Evolutionary conservation across 139 green algal species (phyloP).

Genomic region (Penium margaritaceum): DNA sequence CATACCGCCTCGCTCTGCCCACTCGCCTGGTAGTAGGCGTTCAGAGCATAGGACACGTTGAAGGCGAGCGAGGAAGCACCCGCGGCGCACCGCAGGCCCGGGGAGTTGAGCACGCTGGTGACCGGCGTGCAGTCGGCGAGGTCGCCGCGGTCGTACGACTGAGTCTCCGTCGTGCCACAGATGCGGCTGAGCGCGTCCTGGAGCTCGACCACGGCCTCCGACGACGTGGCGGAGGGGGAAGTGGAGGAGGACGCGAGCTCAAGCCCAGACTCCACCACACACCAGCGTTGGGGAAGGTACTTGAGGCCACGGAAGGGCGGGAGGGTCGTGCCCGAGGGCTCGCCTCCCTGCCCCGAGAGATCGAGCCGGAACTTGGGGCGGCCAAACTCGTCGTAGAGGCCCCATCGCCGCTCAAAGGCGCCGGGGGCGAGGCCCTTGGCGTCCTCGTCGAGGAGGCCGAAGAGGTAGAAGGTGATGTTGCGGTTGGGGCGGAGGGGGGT

Average conservation of each 20-base stretch:
- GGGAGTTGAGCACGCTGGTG: neutral
- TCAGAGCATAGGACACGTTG: neutral
- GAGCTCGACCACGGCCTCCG: neutral
- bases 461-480: conserved; percentile 17
- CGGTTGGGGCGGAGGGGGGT: conserved; percentile 10
- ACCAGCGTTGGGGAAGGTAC: neutral
- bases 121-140: conserved; percentile 18
- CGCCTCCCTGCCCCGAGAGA: neutral
- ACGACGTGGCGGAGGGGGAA: neutral
- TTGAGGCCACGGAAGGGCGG: neutral
- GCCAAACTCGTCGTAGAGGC: conserved; percentile 14
- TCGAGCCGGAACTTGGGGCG: conserved; percentile 22
- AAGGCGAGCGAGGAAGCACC: neutral
- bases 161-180: neutral
- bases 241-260: too few species aligned
- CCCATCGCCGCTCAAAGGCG: conserved; percentile 28
- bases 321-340: neutral
- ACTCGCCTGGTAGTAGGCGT: conserved; percentile 7
- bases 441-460: conserved; percentile 30
- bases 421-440: conserved; percentile 9
- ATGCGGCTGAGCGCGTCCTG: neutral
- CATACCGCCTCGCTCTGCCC: conserved; percentile 10
- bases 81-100: neutral
- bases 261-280: neutral
- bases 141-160: neutral